Evolutionary conservation across 2,329 filamentous ascomycete genomes (phyloP), one percentile per base, ranked within the genome.

Genomic region (Nothopassalora personata): DNA sequence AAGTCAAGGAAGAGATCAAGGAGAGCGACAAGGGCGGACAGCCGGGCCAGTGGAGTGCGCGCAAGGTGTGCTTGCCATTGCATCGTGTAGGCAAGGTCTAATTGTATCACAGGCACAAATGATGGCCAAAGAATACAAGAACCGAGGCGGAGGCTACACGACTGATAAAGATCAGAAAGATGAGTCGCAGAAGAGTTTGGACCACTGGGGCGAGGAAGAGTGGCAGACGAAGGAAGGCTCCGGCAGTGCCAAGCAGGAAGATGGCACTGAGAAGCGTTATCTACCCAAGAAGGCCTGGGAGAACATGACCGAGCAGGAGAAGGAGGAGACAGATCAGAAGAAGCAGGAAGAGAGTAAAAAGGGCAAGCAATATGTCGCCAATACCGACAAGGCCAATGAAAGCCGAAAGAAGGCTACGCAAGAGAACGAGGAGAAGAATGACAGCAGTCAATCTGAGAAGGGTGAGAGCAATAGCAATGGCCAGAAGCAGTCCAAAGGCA

Each of bases 161-260:
- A 79, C 75, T 3, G 72, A 75, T 50, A 77, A 80, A 48, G 68
- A 71, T n/a, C 60, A 69, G 43, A 72, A 79, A 58, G 74, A 77
- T 59, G 69, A 77, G 27, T 73, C 72, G 4, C 77, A 79, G 55
- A 74, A 77, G 66, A 69, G 78, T 51, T 69, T 80, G 1, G 71
- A 73, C 5, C 71, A 79, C 18, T 80, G 79, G 78, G 72, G 68
- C 0, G 70, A 79, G n/a, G 78, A 80, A 56, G 75, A 80, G 5
- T 80, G 77, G 77, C 77, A 80, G 69, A 80, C 77, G 0, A 80
- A 79, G 58, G 77, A 80, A 50, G 77, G 77, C 0, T 72, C 70
- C 6, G 77, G 73, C 0, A 68, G 73, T n/a, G 77, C 79, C 1
- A 77, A 76, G 58, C 66, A 78, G 53, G 71, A 71, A 2, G 76